Percentiles rank a stretch among this genome's conserved stretches.
Evolutionary conservation across 2,329 filamentous ascomycete species (phyloP).

Genomic region (Proliferodiscus dingleyae): DNA sequence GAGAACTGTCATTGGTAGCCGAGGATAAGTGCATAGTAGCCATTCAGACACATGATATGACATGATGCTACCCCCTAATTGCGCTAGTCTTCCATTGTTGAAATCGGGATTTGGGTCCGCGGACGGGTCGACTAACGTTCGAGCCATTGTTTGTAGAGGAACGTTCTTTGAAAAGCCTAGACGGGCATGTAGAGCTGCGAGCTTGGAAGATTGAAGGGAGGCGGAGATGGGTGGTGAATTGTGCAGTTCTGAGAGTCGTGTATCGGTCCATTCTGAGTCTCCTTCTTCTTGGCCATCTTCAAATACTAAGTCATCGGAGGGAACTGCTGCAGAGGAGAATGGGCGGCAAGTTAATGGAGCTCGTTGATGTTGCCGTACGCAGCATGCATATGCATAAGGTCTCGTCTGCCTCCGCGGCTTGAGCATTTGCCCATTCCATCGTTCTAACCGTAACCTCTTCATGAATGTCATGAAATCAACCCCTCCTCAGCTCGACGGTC

Average conservation of each 20-base stretch:
- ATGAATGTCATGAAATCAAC: conserved; percentile 34
- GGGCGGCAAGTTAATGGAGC: conserved; percentile 17
- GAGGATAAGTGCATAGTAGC: conserved; percentile 83
- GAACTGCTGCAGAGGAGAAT: conserved; percentile 6
- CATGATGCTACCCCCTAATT: conserved; percentile 76
- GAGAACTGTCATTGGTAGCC: conserved; percentile 81
- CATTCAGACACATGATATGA: conserved; percentile 86
- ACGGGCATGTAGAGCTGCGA: conserved; percentile 87
- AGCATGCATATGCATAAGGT: conserved; percentile 35
- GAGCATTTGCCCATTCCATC: conserved; percentile 57
- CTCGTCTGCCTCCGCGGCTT: conserved; percentile 26
- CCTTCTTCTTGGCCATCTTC: conserved; percentile 21
- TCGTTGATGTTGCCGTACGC: conserved; percentile 33
- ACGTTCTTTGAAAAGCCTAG: conserved; percentile 76
- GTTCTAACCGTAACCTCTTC: conserved; percentile 58
- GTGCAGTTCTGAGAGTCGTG: conserved; percentile 28
- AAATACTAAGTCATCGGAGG: conserved; percentile 18
- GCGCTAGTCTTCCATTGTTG: conserved; percentile 83
- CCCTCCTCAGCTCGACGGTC: conserved; percentile 17
- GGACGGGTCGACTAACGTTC: conserved; percentile 78
- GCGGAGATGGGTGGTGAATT: conserved; percentile 65
- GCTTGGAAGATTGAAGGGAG: conserved; percentile 74
- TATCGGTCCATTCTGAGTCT: conserved; percentile 33
- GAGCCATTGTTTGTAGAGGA: conserved; percentile 79
- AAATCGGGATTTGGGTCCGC: conserved; percentile 75